phyloP scores from a whole-genome alignment of 495 filamentous ascomycete species.

The Astrothelium macrocarpum region DNA sequence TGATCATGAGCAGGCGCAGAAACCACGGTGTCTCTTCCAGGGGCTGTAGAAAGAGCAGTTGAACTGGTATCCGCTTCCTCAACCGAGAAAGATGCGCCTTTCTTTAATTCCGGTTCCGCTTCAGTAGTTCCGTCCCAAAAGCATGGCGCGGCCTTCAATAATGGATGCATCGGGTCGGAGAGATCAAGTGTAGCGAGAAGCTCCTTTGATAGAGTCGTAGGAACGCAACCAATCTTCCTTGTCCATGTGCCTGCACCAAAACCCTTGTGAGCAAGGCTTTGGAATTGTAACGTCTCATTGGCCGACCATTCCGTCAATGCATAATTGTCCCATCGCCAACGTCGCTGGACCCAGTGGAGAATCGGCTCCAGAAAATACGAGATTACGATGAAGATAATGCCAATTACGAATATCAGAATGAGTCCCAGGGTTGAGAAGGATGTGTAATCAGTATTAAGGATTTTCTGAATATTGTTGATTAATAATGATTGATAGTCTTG shows the following conservation, averaged over 20 bases:
- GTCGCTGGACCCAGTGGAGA: neutral
- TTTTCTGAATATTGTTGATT: conserved; percentile 10
- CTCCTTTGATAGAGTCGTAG: neutral
- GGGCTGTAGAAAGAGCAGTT: neutral
- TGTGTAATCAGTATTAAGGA: conserved; percentile 9
- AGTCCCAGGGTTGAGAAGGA: conserved; percentile 11
- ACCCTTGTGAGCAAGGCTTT: neutral
- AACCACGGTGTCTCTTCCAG: neutral
- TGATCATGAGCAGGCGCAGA: neutral
- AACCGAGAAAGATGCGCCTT: neutral
- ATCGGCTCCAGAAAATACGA: conserved; percentile 5
- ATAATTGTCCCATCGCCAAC: neutral
- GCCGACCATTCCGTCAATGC: neutral
- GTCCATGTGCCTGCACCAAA: neutral
- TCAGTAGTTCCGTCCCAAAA: neutral
- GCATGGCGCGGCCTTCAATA: neutral
- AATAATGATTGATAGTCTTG: neutral
- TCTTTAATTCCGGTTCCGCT: neutral
- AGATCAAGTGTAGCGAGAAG: neutral
- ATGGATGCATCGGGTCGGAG: neutral
- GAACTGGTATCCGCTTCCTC: neutral
- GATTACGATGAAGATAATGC: conserved; percentile 6
- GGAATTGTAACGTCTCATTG: neutral
- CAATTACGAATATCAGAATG: conserved; percentile 5
- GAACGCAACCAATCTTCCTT: neutral